Percentiles rank a stretch among this genome's conserved stretches.
Conservation (phyloP, 2,329 filamentous ascomycete genomes). For the Diaporthe sp. region DNA sequence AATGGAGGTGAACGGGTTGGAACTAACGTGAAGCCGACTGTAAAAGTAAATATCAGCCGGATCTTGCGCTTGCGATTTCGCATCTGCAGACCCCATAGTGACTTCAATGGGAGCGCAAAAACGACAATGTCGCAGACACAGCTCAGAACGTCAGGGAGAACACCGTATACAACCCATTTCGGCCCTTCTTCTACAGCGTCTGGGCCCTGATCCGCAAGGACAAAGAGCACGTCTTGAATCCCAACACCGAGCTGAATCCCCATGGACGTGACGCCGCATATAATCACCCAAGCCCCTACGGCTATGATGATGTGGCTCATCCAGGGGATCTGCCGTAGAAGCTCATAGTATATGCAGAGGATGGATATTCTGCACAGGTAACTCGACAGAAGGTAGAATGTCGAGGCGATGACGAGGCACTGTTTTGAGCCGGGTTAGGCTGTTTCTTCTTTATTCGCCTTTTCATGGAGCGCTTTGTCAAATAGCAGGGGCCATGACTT, state of each 20-base stretch:
- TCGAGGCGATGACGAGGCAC: slow-evolving; percentile 29
- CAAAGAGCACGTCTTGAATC: slow-evolving; percentile 24
- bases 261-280: slow-evolving; percentile 22
- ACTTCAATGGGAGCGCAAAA: slow-evolving; percentile 24
- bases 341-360: slow-evolving; percentile 30
- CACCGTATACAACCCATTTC: slow-evolving; percentile 30
- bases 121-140: slow-evolving; percentile 29
- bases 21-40: slow-evolving; percentile 24
- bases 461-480: too few relatives aligned
- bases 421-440: neutral
- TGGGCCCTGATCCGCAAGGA: slow-evolving; percentile 3
- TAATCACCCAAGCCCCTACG: slow-evolving; percentile 17
- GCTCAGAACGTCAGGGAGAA: slow-evolving; percentile 17
- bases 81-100: slow-evolving; percentile 23
- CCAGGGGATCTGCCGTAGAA: slow-evolving; percentile 12
- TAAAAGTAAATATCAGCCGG: slow-evolving; percentile 18
- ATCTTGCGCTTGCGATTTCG: slow-evolving; percentile 24
- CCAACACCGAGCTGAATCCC: slow-evolving; percentile 28
- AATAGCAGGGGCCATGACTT: too few relatives aligned
- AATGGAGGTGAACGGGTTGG: too few relatives aligned
- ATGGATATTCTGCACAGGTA: slow-evolving; percentile 26
- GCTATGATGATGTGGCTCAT: slow-evolving; percentile 19
- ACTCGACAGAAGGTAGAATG: slow-evolving; percentile 26
- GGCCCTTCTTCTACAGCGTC: slow-evolving; percentile 17
- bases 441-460: too few relatives aligned